Evolutionary conservation across 2,329 filamentous ascomycete species (phyloP), one percentile per base, ranked within the genome.

Genomic region (Neoascochyta sp.): DNA sequence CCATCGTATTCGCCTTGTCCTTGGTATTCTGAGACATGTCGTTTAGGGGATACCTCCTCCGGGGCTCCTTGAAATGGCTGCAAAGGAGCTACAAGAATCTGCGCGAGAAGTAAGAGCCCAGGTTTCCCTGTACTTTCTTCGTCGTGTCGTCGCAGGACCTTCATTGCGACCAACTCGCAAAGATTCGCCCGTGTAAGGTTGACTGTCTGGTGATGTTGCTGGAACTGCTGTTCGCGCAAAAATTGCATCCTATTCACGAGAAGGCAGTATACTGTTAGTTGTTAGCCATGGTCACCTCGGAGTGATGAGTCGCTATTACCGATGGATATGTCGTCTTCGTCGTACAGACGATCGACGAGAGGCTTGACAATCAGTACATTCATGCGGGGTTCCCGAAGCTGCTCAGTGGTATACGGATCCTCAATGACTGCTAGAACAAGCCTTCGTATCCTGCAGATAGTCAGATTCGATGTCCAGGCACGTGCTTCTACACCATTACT

Each of bases 41-140:
- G 68, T 44, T 83, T 72, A 10, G 70, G 67, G 19, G 76, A 71
- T 22, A 89, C 73, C 32, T 83, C 74, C 1, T 71, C 65, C 0
- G 86, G 86, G 0, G 85, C 85, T 45, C 86, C 86, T 62, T 92
- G 86, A 49, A 92, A 92, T 1, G 86, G 86, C 50, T 88, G 82
- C 50, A 93, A 92, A 9, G 84, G 83, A 10, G 85, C 83, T 9
- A 93, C 83, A 12, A 92, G 74, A 17, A 92, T 82, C 47, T 89
- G 84, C 5, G 86, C 79, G 5, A 92, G 71, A 13, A 86, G 68
- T 4, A 92, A 68, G 9, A 92, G 71, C 1, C 85, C 84, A 15
- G 80, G 71, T 0, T 78, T 70, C 4, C 83, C 84, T 9, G 79
- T 75, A 36, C 85, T 79, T 47, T 88, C 81, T 63, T 92, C 86